Evolutionary conservation across 257 asterid species (phyloP).

Genomic region (Solanum ossicruentum): DNA sequence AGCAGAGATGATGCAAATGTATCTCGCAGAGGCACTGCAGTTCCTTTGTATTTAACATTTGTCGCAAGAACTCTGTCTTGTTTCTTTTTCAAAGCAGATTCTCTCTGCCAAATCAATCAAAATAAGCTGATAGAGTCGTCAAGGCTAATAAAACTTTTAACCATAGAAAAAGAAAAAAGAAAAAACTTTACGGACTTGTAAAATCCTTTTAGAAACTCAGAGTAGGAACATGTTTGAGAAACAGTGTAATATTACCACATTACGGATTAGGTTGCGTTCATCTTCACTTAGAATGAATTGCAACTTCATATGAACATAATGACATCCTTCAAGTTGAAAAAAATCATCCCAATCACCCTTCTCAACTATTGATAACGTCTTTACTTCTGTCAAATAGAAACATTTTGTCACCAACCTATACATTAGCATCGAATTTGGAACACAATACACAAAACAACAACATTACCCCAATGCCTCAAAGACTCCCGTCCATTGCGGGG

Average conservation of each 20-base stretch:
- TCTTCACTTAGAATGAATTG: conserved; percentile 62
- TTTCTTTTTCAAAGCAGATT: conserved; percentile 70
- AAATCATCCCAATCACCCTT: conserved; percentile 83
- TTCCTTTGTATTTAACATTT: conserved; percentile 18
- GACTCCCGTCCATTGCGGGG: no score
- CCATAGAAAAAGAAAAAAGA: not conserved
- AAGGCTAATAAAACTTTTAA: not conserved
- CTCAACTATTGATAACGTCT: conserved; percentile 62
- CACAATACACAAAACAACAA: not conserved
- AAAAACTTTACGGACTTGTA: not conserved
- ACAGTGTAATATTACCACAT: conserved; percentile 33
- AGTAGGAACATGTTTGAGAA: not conserved
- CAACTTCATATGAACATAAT: conserved; percentile 70
- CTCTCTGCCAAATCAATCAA: conserved; percentile 40
- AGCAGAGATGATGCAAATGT: conserved; percentile 11
- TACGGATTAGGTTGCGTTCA: conserved; percentile 59
- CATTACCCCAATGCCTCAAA: no score
- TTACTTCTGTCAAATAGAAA: conserved; percentile 33
- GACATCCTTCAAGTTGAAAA: conserved; percentile 54
- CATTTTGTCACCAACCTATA: not conserved
- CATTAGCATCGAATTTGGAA: not conserved
- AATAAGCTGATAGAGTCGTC: not conserved
- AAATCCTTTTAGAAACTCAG: not conserved
- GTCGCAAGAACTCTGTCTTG: conserved; percentile 20
- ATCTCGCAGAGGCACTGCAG: conserved; percentile 2